These are phyloP conservation scores for Ophiocordyceps camponoti-floridani DNA, from an alignment of 2,329 filamentous ascomycete species.

Conservation along the genomic window DNA sequence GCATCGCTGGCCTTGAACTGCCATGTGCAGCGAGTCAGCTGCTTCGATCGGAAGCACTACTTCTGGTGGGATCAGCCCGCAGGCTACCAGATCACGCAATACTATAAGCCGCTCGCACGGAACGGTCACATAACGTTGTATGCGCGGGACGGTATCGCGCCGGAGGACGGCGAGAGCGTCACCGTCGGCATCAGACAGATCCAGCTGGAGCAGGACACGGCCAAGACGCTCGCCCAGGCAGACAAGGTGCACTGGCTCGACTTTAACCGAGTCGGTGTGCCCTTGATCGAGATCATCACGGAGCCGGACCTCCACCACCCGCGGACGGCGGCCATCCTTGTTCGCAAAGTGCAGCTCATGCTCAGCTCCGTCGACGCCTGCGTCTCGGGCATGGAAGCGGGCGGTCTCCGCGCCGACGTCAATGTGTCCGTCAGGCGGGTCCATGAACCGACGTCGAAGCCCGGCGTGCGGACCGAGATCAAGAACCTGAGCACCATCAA, in stretches of 20 bases:
- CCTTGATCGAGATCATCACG: constrained; percentile 90
- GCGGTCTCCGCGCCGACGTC: constrained; percentile 80
- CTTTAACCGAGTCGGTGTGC: constrained; percentile 82
- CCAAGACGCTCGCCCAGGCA: constrained; percentile 72
- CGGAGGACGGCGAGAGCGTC: constrained; percentile 52
- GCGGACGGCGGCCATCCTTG: constrained; percentile 70
- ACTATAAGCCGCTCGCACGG: constrained; percentile 56
- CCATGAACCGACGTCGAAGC: constrained; percentile 20
- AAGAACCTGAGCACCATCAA: constrained; percentile 95
- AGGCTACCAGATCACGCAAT: constrained; percentile 96
- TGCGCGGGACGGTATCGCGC: constrained; percentile 61
- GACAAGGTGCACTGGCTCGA: constrained; percentile 64
- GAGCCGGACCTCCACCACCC: constrained; percentile 76
- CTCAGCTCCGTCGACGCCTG: constrained; percentile 70
- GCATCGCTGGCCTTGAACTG: constrained; percentile 77
- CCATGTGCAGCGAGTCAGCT: constrained; percentile 55
- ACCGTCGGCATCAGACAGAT: constrained; percentile 77
- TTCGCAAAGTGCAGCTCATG: constrained; percentile 72
- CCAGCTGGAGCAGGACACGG: constrained; percentile 95
- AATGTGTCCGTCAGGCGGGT: constrained; percentile 71
- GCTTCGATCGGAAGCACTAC: constrained; percentile 94
- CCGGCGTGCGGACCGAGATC: constrained; percentile 88
- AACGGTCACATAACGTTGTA: constrained; percentile 57
- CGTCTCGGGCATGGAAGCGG: constrained; percentile 81
- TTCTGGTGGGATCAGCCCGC: constrained; percentile 97